Evolutionary conservation across 2,329 filamentous ascomycete genomes (phyloP).

Genomic region (Chlorencoelia australis): DNA sequence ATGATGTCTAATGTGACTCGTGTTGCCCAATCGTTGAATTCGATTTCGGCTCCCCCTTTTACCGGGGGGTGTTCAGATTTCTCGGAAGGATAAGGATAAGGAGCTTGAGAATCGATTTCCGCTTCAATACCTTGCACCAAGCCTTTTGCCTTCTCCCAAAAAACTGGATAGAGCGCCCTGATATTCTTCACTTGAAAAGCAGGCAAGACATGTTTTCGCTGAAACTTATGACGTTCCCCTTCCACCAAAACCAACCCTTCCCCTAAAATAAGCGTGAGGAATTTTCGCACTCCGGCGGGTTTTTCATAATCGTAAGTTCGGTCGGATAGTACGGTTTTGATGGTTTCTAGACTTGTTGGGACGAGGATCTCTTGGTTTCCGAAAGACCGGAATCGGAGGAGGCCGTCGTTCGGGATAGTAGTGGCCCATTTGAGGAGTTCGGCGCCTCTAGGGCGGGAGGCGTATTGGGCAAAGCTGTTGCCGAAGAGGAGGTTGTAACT

Average conservation of each 20-base stretch:
- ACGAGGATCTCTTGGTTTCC: slow-evolving; percentile 52
- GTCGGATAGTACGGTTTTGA: slow-evolving; percentile 58
- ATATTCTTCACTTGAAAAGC: slow-evolving; percentile 75
- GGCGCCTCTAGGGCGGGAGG: background rate
- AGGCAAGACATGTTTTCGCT: slow-evolving; percentile 65
- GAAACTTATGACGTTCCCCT: slow-evolving; percentile 74
- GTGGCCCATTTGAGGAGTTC: slow-evolving; percentile 31
- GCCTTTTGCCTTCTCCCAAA: slow-evolving; percentile 68
- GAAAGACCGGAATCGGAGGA: slow-evolving; percentile 54
- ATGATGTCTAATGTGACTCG: slow-evolving; percentile 66
- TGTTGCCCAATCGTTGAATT: slow-evolving; percentile 52
- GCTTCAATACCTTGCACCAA: slow-evolving; percentile 50
- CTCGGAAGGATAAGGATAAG: no score
- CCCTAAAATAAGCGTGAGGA: slow-evolving; percentile 55
- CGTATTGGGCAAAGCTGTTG: background rate
- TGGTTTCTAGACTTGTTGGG: slow-evolving; percentile 46
- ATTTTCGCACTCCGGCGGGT: slow-evolving; percentile 41
- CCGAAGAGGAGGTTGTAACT: slow-evolving; percentile 1
- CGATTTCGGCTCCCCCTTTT: slow-evolving; percentile 35
- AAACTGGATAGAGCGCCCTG: slow-evolving; percentile 72
- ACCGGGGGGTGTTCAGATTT: slow-evolving; percentile 25
- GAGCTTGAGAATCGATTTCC: slow-evolving; percentile 35
- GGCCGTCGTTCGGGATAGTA: slow-evolving; percentile 52
- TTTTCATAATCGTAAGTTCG: slow-evolving; percentile 62
- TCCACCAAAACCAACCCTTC: slow-evolving; percentile 62